Evolutionary conservation across 352 stramenopile genomes (phyloP).

Genomic region (Phytophthora fragariaefolia): DNA sequence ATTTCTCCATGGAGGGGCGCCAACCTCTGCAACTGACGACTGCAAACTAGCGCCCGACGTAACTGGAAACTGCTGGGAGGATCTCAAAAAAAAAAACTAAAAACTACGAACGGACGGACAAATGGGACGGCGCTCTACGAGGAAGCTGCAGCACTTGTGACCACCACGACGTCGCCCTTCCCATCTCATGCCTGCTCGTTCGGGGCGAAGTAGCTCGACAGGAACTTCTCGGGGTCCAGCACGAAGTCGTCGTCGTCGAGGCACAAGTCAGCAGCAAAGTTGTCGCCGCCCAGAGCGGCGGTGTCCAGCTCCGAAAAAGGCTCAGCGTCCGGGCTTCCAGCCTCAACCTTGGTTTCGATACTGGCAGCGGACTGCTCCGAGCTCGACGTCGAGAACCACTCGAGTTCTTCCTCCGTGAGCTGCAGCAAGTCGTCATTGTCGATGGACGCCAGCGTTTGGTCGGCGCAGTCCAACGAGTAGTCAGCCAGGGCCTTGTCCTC

Average conservation of each 20-base stretch:
- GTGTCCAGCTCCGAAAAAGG: constrained; percentile 39
- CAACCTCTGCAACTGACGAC: constrained; percentile 21
- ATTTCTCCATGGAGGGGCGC: constrained; percentile 27
- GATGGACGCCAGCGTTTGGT: constrained; percentile 72
- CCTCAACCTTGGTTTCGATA: constrained; percentile 8
- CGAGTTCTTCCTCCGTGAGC: constrained; percentile 82
- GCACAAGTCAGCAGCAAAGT: constrained; percentile 43
- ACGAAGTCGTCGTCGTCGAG: constrained; percentile 85
- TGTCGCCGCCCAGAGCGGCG: constrained; percentile 25
- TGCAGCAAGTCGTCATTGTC: constrained; percentile 84
- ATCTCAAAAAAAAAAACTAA: constrained; percentile 46
- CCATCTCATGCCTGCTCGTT: constrained; percentile 37
- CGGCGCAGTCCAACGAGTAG: constrained; percentile 64
- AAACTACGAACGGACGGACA: constrained; percentile 41
- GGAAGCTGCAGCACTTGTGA: constrained; percentile 55
- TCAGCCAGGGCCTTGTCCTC: constrained; percentile 75
- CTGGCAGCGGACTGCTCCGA: constrained; percentile 23
- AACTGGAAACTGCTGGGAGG: constrained; percentile 12
- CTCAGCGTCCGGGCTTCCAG: constrained; percentile 1
- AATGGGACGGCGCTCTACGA: constrained; percentile 41
- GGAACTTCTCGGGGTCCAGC: constrained; percentile 86
- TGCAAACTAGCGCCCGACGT: constrained; percentile 18
- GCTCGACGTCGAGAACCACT: constrained; percentile 77
- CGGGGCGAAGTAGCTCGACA: constrained; percentile 84
- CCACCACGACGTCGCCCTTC: constrained; percentile 43